Base-by-base conservation (phyloP, 2,329 filamentous ascomycete genomes). In the Bisporella sp. region DNA sequence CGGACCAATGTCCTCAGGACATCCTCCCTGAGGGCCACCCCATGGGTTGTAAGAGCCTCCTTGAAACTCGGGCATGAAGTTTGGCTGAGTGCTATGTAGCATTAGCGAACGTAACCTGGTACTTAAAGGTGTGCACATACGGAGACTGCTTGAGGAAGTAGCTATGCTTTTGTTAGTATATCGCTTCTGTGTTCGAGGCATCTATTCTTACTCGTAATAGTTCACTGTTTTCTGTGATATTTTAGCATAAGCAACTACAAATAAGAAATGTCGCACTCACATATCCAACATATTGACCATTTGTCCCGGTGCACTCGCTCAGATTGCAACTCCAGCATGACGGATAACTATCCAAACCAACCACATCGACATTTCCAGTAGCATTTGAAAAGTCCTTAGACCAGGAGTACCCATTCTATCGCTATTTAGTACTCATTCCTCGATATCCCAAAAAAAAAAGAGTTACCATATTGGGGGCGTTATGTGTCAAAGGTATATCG, bases 241-340 rank as follows among this genome's bases (percentile, higher is more conserved):
- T 21, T 21, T 21, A 21, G 21, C 21, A 21, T 21, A 21, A 21
- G 3, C 21, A 21, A 21, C 21, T 21, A 21, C 21, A 21, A 21
- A 21, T 21, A 21, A 21, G 21, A 21, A 21, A 21, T 21, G 21
- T 2, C 21, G 21, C 21, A 21, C 21, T 21, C 21, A 21, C 70
- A 60, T 80, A 83, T 2, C 79, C 71, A 1, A 79, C 73, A 54
- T 76, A 52, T 53, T 75, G 64, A 21, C 78, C 79, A 55, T 84
- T 83, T 0, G 77, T 79, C 2, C 76, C 73, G 1, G 74, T 78
- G 58, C 81, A 84, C 51, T 81, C 78, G 31, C 72, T 74, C 6
- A 82, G 65, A 50, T 84, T 79, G 61, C 81, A 85, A 48, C 76
- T 81, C 79, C 79, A 84, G 68, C 81, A 84, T 3, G 70, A 73